These are phyloP conservation scores for Chrysoporthe deuterocubensis DNA, from an alignment of 2,329 filamentous ascomycete species.

Conservation along the genomic window DNA sequence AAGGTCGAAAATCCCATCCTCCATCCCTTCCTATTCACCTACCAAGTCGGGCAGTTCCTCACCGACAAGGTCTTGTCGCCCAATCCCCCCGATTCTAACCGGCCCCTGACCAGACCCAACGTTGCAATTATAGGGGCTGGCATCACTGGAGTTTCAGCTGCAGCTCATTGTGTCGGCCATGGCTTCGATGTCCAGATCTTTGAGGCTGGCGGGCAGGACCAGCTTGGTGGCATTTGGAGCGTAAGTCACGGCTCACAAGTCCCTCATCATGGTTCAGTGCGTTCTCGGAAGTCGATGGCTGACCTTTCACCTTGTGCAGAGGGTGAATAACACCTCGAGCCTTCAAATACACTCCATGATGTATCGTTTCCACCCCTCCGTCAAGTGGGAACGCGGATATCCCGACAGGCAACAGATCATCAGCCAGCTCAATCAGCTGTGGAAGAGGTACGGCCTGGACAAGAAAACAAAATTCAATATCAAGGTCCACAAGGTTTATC, in stretches of 20 bases:
- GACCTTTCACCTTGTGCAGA: constrained; percentile 45
- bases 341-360: constrained; percentile 85
- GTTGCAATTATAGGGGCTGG: constrained; percentile 73
- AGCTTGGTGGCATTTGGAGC: constrained; percentile 81
- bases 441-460: constrained; percentile 75
- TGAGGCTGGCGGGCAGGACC: constrained; percentile 68
- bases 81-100: constrained; percentile 63
- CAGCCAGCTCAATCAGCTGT: constrained; percentile 70
- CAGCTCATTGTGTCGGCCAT: constrained; percentile 82
- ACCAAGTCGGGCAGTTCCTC: constrained; percentile 67
- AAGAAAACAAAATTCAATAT: constrained; percentile 73
- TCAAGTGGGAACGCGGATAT: constrained; percentile 77
- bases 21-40: constrained; percentile 65
- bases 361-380: constrained; percentile 85
- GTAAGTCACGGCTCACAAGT: constrained; percentile 47
- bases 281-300: background rate
- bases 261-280: background rate
- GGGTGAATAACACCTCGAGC: constrained; percentile 80
- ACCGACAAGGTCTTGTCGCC: constrained; percentile 70
- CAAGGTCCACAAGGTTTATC: constrained; percentile 69
- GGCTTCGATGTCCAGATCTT: constrained; percentile 83
- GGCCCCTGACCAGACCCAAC: constrained; percentile 63
- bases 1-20: constrained; percentile 46
- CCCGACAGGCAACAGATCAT: constrained; percentile 78
- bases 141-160: constrained; percentile 76